Evolutionary conservation across 1,284 basidiomycete genomes (phyloP).

Genomic region (Melampsora larici-populina): DNA sequence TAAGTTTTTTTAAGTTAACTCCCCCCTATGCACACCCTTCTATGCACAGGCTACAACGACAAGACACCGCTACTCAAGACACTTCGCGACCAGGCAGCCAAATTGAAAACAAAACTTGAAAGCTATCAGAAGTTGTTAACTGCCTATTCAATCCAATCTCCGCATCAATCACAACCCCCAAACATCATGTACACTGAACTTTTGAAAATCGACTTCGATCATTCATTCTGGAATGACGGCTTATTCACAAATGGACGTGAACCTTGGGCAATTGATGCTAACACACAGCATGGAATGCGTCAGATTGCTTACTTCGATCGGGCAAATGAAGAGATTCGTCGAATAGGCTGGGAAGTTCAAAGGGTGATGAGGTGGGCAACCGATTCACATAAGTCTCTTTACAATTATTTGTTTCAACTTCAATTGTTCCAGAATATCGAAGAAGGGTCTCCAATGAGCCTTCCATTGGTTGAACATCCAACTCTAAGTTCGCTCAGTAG

Average conservation of each 20-base stretch:
- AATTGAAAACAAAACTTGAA: neutral
- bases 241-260: no score
- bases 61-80: neutral
- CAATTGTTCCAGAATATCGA: neutral
- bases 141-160: neutral
- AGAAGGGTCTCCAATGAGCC: neutral
- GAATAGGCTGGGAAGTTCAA: conserved; percentile 4
- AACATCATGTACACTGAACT: neutral
- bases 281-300: neutral
- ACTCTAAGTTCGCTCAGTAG: neutral
- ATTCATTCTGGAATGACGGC: conserved; percentile 4
- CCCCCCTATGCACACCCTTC: no score
- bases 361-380: neutral
- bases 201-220: neutral
- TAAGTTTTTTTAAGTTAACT: neutral
- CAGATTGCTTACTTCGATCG: neutral
- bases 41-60: conserved; percentile 1
- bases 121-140: neutral
- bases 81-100: neutral
- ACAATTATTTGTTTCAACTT: neutral
- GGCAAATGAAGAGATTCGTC: neutral
- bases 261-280: conserved; percentile 16
- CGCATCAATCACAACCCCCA: neutral
- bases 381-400: neutral
- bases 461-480: neutral